Evolutionary conservation across 495 filamentous ascomycete species (phyloP).

Genomic region (Gamarada debralockiae): DNA sequence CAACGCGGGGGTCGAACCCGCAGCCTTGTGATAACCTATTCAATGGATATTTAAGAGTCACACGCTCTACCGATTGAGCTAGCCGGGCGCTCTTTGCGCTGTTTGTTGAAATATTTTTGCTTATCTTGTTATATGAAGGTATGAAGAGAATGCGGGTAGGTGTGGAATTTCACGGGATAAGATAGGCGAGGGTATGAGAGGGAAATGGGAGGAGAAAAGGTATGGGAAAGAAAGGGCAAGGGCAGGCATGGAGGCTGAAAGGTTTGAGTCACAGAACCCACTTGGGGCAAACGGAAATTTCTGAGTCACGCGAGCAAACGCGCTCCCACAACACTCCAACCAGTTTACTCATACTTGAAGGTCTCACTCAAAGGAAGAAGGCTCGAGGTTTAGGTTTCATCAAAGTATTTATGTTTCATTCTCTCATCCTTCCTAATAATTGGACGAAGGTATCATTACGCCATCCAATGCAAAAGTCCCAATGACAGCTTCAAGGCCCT

Average conservation of each 20-base stretch:
- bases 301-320: no score
- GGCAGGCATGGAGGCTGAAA: neutral
- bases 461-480: no score
- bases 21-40: conserved; percentile 45
- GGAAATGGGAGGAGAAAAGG: no score
- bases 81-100: conserved; percentile 14
- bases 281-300: neutral
- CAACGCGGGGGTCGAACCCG: conserved; percentile 55
- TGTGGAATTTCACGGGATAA: neutral
- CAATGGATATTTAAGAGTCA: conserved; percentile 43
- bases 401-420: no score
- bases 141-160: no score
- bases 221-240: no score
- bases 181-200: neutral
- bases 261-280: neutral
- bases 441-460: no score
- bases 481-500: neutral
- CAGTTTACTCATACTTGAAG: no score
- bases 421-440: no score
- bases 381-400: no score
- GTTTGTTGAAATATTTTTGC: neutral
- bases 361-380: no score
- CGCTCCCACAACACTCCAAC: no score
- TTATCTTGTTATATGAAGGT: neutral
- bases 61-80: conserved; percentile 59